Percentiles rank a stretch among this genome's conserved stretches.
Evolutionary conservation across 2,329 filamentous ascomycete species (phyloP).

Genomic region (Trichoderma sp.): DNA sequence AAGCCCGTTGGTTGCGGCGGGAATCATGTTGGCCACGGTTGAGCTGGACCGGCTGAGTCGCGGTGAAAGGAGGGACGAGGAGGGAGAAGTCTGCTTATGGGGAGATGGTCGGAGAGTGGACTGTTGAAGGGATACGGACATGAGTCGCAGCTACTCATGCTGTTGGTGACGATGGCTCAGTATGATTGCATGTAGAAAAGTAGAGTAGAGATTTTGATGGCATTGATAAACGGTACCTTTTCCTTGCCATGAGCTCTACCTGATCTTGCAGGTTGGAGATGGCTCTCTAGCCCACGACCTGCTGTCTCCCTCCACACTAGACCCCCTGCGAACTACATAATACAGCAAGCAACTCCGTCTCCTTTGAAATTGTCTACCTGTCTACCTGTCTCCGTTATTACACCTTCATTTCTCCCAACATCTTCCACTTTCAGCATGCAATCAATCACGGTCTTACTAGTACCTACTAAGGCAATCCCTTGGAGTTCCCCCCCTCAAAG

Average conservation of each 20-base stretch:
- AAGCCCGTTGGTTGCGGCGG: constrained; percentile 36
- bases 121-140: too few species aligned
- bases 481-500: neutral
- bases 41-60: constrained; percentile 41
- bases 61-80: neutral
- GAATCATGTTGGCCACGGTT: constrained; percentile 36
- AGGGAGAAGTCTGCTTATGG: neutral
- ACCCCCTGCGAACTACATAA: too few species aligned
- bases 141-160: neutral
- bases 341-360: too few species aligned
- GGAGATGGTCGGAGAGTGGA: neutral
- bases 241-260: neutral
- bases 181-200: neutral
- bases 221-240: neutral
- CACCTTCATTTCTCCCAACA: constrained; percentile 4
- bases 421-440: constrained; percentile 15
- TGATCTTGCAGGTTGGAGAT: too few species aligned
- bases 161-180: neutral
- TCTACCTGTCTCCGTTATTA: too few species aligned
- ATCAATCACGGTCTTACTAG: neutral
- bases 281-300: too few species aligned
- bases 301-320: too few species aligned
- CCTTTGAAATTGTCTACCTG: too few species aligned
- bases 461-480: constrained; percentile 17
- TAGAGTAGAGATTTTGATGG: neutral